These are phyloP conservation scores for Coemansia sp. DNA, from an alignment of 192 early-diverging fungal species.

Conservation along the genomic window DNA sequence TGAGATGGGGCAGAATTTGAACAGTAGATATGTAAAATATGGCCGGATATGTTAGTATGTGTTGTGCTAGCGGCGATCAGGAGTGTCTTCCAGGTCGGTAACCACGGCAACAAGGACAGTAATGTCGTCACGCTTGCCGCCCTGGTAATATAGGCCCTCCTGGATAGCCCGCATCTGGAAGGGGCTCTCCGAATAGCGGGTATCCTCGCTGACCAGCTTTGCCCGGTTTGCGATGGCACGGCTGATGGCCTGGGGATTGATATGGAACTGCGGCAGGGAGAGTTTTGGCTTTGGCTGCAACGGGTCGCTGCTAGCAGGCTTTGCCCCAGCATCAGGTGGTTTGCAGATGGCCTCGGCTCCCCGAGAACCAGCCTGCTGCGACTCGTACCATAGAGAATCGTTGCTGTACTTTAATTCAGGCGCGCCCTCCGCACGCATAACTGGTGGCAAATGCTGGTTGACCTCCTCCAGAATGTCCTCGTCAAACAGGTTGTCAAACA, in stretches of 20 bases:
- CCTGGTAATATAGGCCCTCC: slow-evolving; percentile 89
- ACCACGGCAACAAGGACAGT: slow-evolving; percentile 84
- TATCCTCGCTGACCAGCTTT: slow-evolving; percentile 73
- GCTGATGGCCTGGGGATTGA: slow-evolving; percentile 72
- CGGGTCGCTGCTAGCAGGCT: not conserved
- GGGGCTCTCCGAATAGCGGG: slow-evolving; percentile 66
- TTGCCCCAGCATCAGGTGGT: not conserved
- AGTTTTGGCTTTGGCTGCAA: slow-evolving; percentile 6
- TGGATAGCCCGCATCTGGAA: slow-evolving; percentile 91
- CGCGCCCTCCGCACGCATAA: slow-evolving; percentile 32
- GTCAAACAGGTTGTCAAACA: slow-evolving; percentile 98
- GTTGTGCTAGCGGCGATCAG: slow-evolving; percentile 58
- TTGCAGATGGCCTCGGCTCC: slow-evolving; percentile 18
- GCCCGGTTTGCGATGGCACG: slow-evolving; percentile 75
- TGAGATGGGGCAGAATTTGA: no score
- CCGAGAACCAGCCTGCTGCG: slow-evolving; percentile 20
- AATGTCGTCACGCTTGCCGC: slow-evolving; percentile 95
- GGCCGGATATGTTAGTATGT: not conserved
- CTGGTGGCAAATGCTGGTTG: slow-evolving; percentile 37
- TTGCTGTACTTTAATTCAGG: slow-evolving; percentile 46
- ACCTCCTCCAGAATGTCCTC: slow-evolving; percentile 94
- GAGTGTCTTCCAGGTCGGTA: slow-evolving; percentile 66
- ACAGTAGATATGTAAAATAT: not conserved
- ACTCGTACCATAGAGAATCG: slow-evolving; percentile 48
- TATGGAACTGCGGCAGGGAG: slow-evolving; percentile 45